Conservation (phyloP, 352 stramenopile genomes). For the Phytophthora macrochlamydospora region DNA sequence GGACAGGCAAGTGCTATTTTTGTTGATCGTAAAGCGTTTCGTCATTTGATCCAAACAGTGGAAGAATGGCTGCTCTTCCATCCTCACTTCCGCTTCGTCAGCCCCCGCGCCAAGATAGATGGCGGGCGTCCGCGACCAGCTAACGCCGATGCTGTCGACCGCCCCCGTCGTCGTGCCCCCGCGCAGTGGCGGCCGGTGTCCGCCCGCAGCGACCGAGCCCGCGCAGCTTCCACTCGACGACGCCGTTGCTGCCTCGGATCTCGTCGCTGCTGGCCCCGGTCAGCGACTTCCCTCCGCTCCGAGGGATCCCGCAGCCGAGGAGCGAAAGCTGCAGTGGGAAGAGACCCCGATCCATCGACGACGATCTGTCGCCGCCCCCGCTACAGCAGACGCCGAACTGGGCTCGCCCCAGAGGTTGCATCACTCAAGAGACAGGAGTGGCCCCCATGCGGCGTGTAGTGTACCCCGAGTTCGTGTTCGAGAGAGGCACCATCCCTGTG, state of each 20-base stretch:
- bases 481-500: not conserved
- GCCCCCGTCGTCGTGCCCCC: not conserved
- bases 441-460: conserved; percentile 4
- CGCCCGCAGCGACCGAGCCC: not conserved
- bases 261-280: conserved; percentile 13
- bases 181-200: not conserved
- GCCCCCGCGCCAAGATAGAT: not conserved
- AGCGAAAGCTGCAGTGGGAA: not conserved
- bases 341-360: too few species aligned
- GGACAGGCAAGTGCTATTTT: not conserved
- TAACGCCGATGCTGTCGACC: not conserved
- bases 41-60: not conserved
- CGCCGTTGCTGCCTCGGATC: conserved; percentile 17
- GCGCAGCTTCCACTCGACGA: not conserved
- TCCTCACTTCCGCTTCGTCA: not conserved
- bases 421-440: not conserved
- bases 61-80: not conserved
- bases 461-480: conserved; percentile 7
- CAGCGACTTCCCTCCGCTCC: not conserved
- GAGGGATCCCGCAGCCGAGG: not conserved
- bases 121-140: not conserved
- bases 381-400: not conserved
- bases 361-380: too few species aligned
- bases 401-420: not conserved
- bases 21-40: not conserved